Evolutionary conservation across 1,284 basidiomycete species (phyloP), one percentile per base, ranked within the genome.

Genomic region (Abortiporus biennis): DNA sequence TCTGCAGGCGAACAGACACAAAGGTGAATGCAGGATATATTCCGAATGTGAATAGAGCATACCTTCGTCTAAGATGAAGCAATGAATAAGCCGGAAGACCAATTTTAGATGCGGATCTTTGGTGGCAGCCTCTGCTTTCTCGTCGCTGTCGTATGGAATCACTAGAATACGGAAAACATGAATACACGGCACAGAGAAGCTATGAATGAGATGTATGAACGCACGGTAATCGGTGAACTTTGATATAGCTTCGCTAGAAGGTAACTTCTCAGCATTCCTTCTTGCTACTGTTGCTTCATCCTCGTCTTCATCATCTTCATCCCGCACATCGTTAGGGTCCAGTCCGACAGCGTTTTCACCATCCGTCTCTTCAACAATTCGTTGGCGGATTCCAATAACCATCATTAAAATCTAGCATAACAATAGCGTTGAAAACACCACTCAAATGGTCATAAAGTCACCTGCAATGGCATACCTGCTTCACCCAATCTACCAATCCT

Each of bases 91-190:
- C 22, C 81, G 76, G 60, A 94, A 85, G 49, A 97, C 62, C 6
- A 96, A 74, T 56, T 92, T 92, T 47, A 96, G 66, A 43, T 85
- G 74, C 3, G 81, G 68, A 54, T 94, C 80, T 53, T 78, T 82
- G 19, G 81, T 83, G 0, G 84, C 84, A 0, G 85, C 88, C n/a
- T 79, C 66, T 4, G 79, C 80, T 42, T 83, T 76, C 42, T 87
- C 79, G 42, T 92, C 80, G 40, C 65, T 78, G 33, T 80, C 70
- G 46, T 85, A 85, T 8, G 81, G 85, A 35, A 92, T 82, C 42
- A 76, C 90, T 92, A 58, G 27, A 9, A 16, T 17, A 8, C 35
- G 20, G 21, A 4, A 16, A n/a, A 37, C 32, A 43, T 22, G 27
- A 39, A n/a, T n/a, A n/a, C n/a, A n/a, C n/a, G n/a, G 23, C 0